Conservation (phyloP, 495 filamentous ascomycete species). For the Copromyces sp. region DNA sequence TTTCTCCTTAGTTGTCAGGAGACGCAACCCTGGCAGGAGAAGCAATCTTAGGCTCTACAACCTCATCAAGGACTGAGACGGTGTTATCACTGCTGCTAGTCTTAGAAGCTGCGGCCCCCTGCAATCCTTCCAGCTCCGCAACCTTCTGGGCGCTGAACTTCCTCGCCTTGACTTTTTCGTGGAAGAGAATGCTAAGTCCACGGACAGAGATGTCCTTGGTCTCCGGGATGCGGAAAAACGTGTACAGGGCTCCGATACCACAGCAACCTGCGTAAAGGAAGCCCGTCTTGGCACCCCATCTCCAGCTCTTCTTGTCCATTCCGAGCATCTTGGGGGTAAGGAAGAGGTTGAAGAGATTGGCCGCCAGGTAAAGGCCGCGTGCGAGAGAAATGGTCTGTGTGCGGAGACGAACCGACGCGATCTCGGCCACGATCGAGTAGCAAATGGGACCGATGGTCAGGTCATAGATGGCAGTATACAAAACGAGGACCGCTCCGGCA, state of each 20-base stretch:
- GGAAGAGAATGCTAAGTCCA: conserved; percentile 51
- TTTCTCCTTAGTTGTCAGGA: neutral
- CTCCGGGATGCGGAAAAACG: conserved; percentile 32
- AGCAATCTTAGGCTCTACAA: neutral
- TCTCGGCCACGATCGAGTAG: conserved; percentile 51
- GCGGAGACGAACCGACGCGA: conserved; percentile 43
- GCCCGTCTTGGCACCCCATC: conserved; percentile 40
- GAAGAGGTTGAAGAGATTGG: conserved; percentile 33
- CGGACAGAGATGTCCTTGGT: conserved; percentile 41
- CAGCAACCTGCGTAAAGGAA: conserved; percentile 50
- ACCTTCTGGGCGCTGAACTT: conserved; percentile 28
- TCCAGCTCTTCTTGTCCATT: conserved; percentile 33
- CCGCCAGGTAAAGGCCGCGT: conserved; percentile 47
- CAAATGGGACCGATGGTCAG: conserved; percentile 50
- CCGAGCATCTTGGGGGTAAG: conserved; percentile 40
- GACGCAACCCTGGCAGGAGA: neutral
- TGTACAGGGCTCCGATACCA: conserved; percentile 32
- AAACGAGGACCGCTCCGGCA: conserved; percentile 42
- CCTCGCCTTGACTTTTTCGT: conserved; percentile 34
- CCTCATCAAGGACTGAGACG: neutral
- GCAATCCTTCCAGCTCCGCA: conserved; percentile 1
- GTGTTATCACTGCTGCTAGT: neutral
- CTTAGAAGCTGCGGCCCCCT: neutral
- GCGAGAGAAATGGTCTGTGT: conserved; percentile 46
- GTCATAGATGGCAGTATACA: conserved; percentile 42